These are phyloP conservation scores for Aspergillus sp. DNA, from an alignment of 2,329 filamentous ascomycete species.

Conservation along the genomic window DNA sequence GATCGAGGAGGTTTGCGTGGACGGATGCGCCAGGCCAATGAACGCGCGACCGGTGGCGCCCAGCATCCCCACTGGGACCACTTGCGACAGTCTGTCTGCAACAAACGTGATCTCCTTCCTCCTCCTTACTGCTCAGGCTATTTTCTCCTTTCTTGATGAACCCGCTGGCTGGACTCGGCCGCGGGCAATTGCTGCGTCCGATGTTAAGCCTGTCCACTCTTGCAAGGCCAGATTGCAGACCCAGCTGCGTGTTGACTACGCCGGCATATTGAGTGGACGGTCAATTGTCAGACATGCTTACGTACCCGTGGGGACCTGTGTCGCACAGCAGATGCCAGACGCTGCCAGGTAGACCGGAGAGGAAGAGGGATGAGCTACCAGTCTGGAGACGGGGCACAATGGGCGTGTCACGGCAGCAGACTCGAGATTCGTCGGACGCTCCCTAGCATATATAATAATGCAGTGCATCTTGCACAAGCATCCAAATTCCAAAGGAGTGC, in stretches of 20 bases:
- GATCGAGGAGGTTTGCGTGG: constrained; percentile 9
- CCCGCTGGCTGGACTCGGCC: background rate
- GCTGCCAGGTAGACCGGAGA: no score
- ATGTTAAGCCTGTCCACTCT: no score
- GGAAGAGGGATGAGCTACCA: no score
- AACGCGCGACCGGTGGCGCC: background rate
- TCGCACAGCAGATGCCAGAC: background rate
- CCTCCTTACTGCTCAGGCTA: constrained; percentile 7
- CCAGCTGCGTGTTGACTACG: constrained; percentile 1
- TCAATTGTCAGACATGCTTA: background rate
- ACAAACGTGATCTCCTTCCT: constrained; percentile 4
- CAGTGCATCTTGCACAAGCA: background rate
- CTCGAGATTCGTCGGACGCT: background rate
- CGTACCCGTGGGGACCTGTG: constrained; percentile 1
- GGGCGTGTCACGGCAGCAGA: constrained; percentile 1
- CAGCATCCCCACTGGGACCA: background rate
- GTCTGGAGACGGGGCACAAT: no score
- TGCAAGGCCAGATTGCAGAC: no score
- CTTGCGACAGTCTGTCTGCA: background rate
- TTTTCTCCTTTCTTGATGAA: background rate
- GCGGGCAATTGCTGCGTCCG: no score
- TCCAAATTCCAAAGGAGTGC: background rate
- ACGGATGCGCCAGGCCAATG: background rate
- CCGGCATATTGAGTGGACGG: background rate
- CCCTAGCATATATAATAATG: no score